Percentiles rank a stretch among this genome's conserved stretches.
Conservation (phyloP, 352 stramenopile genomes). For the Pythium volutum region DNA sequence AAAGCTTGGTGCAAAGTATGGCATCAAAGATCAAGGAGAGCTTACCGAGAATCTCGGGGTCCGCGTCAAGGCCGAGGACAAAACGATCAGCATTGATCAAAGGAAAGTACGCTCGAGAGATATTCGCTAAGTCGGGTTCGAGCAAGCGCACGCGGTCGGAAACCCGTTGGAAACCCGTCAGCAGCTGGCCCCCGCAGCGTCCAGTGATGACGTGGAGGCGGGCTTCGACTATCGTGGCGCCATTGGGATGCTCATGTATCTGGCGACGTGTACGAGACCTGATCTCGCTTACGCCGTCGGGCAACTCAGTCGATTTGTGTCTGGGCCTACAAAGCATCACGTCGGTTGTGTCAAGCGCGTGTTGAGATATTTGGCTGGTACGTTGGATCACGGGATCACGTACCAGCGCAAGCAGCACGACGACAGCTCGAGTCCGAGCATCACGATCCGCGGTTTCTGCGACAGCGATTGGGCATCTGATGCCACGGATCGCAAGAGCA, state of each 20-base stretch:
- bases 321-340: constrained; percentile 9
- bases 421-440: not conserved
- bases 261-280: constrained; percentile 25
- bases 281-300: constrained; percentile 27
- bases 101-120: constrained; percentile 3
- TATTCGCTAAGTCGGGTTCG: constrained; percentile 2
- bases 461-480: constrained; percentile 17
- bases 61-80: not conserved
- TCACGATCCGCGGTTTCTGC: constrained; percentile 6
- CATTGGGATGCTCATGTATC: constrained; percentile 29
- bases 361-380: constrained; percentile 12
- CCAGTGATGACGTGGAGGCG: not conserved
- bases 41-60: constrained; percentile 7
- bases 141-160: not conserved
- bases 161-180: not conserved
- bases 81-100: constrained; percentile 7
- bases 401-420: not conserved
- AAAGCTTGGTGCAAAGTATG: not conserved
- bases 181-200: not conserved
- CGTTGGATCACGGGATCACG: not conserved
- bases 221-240: constrained; percentile 22
- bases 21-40: constrained; percentile 17
- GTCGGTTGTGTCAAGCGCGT: constrained; percentile 12
- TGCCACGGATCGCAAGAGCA: constrained; percentile 5
- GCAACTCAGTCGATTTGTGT: constrained; percentile 28